Base-by-base conservation (phyloP, 208 protist genomes). In the Acanthamoeba castellanii region DNA sequence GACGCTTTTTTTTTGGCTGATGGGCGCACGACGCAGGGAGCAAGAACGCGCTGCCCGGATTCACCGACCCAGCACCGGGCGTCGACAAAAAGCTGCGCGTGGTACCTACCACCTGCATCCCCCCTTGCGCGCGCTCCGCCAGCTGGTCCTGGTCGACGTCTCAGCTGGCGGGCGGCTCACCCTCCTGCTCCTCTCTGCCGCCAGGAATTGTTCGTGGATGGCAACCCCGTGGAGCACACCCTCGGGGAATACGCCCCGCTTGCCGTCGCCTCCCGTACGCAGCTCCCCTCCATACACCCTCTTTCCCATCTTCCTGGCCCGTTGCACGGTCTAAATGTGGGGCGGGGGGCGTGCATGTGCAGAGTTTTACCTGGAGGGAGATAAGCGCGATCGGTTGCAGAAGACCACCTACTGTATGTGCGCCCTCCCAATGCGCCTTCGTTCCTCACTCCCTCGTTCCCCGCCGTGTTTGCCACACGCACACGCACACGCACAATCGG, bases 21-120 rank as follows among this genome's bases (percentile, higher is more conserved):
- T 57, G 5, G 13, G 16, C 52, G 18, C 52, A 57, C 52, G 5
- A 57, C 52, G 18, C 37, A 85, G 76, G 76, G 22, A 85, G 76
- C 76, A 85, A 85, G 76, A 85, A 85, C 22, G 37, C 76, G 37
- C 47, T 85, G 27, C 76, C 76, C 0, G 76, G 76, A 30, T 85
- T 85, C 37, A 27, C 20, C 25, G 76, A 85, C 47, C 76, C 76
- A n/a, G 37, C 37, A 7, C 16, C 25, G 47, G 76, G 76, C 27
- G 14, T 16, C 0, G 45, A 57, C 76, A 85, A 85, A 34, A 50
- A 85, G 76, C 76, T 85, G 47, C 37, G 76, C 3, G 47, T 85
- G 76, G 76, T 85, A 42, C 45, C 14, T 30, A 82, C 74, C 14
- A 20, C 76, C 13, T 9, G 7, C 0, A n/a, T 32, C 9, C 45